Conservation (phyloP, 108 stramenopile genomes). For the Skeletonema marinoi region DNA sequence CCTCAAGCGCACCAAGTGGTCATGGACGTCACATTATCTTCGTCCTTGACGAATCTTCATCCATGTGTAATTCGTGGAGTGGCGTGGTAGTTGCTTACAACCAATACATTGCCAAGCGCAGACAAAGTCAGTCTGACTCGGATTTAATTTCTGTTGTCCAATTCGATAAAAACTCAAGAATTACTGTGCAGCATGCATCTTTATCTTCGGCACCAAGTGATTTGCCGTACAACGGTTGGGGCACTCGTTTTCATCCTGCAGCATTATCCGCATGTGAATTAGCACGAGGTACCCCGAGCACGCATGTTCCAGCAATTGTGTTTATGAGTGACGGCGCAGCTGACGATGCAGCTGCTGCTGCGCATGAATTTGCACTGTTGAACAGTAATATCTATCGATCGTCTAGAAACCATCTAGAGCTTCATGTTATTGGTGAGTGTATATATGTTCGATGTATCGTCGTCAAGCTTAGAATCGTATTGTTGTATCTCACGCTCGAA, state of each 20-base stretch:
- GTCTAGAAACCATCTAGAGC: constrained; percentile 47
- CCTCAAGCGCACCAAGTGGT: not conserved
- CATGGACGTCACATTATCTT: constrained; percentile 59
- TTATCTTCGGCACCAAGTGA: constrained; percentile 31
- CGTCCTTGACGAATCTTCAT: constrained; percentile 62
- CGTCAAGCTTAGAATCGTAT: not conserved
- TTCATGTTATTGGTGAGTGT: constrained; percentile 59
- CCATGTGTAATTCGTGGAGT: constrained; percentile 49
- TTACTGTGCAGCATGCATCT: constrained; percentile 29
- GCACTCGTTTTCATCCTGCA: constrained; percentile 56
- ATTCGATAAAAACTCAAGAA: constrained; percentile 27
- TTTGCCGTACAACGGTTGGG: constrained; percentile 37
- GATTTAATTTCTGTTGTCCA: constrained; percentile 70
- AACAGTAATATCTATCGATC: constrained; percentile 18
- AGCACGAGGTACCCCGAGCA: constrained; percentile 33
- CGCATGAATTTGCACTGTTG: constrained; percentile 42
- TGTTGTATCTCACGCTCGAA: not conserved
- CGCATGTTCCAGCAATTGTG: constrained; percentile 53
- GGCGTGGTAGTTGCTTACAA: constrained; percentile 62
- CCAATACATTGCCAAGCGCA: constrained; percentile 40
- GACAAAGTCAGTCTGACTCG: constrained; percentile 43
- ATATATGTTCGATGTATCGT: not conserved
- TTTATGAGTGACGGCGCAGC: constrained; percentile 72
- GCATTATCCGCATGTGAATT: constrained; percentile 33
- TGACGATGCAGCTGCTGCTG: constrained; percentile 46